Conservation (phyloP, 306 rosid genomes). For the Pyrus bretschneideri region DNA sequence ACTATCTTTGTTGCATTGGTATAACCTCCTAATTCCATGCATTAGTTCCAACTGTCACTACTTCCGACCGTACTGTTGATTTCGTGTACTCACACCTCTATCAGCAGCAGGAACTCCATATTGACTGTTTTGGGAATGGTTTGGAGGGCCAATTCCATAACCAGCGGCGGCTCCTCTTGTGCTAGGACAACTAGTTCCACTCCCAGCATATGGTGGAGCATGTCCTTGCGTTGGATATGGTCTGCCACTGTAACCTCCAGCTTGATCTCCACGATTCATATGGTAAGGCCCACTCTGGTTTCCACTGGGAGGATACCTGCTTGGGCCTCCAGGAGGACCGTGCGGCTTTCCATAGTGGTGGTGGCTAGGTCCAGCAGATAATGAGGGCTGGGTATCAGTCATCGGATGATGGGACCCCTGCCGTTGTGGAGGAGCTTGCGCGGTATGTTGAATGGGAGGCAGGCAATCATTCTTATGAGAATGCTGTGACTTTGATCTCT, state of each 20-base stretch:
- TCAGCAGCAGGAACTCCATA: conserved; percentile 50
- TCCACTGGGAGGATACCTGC: conserved; percentile 42
- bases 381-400: conserved; percentile 36
- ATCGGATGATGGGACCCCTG: conserved; percentile 38
- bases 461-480: conserved; percentile 44
- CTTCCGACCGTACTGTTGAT: conserved; percentile 56
- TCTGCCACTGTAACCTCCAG: conserved; percentile 39
- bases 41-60: conserved; percentile 6
- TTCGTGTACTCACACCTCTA: conserved; percentile 44
- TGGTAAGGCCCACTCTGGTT: conserved; percentile 42
- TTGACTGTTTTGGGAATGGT: conserved; percentile 41
- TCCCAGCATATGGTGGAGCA: conserved; percentile 54
- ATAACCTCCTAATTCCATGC: not conserved
- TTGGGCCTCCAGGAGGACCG: conserved; percentile 46
- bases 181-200: conserved; percentile 50
- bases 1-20: not conserved
- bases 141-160: conserved; percentile 51
- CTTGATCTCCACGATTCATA: conserved; percentile 43
- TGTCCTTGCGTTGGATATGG: conserved; percentile 65
- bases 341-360: conserved; percentile 43
- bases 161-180: conserved; percentile 49
- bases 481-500: conserved; percentile 52
- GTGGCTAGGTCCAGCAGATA: conserved; percentile 45
- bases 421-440: conserved; percentile 35
- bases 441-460: conserved; percentile 45